Conservation (phyloP, 176 grass and related monocot species). For the Areca catechu region DNA sequence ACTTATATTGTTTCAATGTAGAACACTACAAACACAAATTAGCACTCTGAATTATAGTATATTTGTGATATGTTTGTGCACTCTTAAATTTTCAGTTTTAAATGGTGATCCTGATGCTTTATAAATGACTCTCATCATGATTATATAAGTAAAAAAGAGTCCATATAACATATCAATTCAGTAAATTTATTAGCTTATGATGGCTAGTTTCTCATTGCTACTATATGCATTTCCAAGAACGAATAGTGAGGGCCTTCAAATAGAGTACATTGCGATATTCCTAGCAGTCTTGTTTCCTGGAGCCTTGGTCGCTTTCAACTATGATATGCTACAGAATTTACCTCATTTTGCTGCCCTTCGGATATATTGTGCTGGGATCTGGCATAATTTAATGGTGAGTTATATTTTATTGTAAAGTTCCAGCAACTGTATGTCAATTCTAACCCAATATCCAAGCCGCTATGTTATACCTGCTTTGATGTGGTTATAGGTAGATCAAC, state of each 20-base stretch:
- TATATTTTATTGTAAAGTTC: slow-evolving; percentile 1
- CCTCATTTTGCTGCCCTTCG: slow-evolving; percentile 56
- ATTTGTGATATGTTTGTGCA: too few relatives aligned
- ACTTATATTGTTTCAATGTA: too few relatives aligned
- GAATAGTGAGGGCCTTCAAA: slow-evolving; percentile 67
- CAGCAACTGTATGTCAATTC: neutral
- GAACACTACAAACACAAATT: too few relatives aligned
- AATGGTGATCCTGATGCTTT: too few relatives aligned
- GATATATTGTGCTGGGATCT: slow-evolving; percentile 86
- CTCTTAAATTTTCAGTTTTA: too few relatives aligned
- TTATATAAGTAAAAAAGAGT: too few relatives aligned
- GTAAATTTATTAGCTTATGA: slow-evolving; percentile 10
- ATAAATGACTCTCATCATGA: too few relatives aligned
- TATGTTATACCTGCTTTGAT: too few relatives aligned
- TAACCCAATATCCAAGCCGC: too few relatives aligned
- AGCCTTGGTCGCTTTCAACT: slow-evolving; percentile 81
- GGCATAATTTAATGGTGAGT: slow-evolving; percentile 85
- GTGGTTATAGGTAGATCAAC: too few relatives aligned
- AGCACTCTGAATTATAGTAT: too few relatives aligned
- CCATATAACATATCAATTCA: neutral
- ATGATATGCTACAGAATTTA: slow-evolving; percentile 45
- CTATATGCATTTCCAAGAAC: neutral
- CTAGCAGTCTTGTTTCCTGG: slow-evolving; percentile 71
- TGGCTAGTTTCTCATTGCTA: slow-evolving; percentile 22
- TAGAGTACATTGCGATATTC: slow-evolving; percentile 89